Evolutionary conservation across 2,329 filamentous ascomycete genomes (phyloP).

Genomic region (Ramularia collo-cygni): DNA sequence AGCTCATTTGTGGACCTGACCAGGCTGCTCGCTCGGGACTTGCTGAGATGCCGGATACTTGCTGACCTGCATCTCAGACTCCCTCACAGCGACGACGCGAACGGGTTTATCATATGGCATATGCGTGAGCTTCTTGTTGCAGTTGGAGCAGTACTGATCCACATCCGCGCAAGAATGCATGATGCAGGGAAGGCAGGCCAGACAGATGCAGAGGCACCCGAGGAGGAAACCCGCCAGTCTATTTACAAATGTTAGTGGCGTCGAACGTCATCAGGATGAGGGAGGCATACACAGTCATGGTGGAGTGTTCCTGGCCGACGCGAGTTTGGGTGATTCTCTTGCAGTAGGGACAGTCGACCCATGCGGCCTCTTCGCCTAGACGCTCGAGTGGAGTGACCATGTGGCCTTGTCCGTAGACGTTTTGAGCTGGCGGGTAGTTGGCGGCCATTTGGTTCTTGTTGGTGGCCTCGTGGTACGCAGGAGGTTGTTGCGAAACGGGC

Average conservation of each 20-base stretch:
- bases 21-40: neutral
- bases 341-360: constrained; percentile 4
- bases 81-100: neutral
- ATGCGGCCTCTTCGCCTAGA: neutral
- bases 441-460: too few relatives aligned
- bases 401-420: too few relatives aligned
- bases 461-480: too few relatives aligned
- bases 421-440: too few relatives aligned
- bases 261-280: too few relatives aligned
- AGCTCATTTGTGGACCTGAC: too few relatives aligned
- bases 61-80: neutral
- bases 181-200: constrained; percentile 10
- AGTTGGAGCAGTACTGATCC: constrained; percentile 10
- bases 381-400: neutral
- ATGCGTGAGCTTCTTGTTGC: constrained; percentile 6
- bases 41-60: neutral
- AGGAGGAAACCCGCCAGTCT: constrained; percentile 8
- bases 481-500: too few relatives aligned
- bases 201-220: constrained; percentile 12
- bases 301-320: constrained; percentile 1
- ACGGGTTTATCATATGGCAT: constrained; percentile 3
- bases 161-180: constrained; percentile 6
- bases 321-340: neutral
- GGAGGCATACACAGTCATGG: constrained; percentile 3
- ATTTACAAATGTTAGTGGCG: too few relatives aligned